Conservation (phyloP, 495 filamentous ascomycete species). For the Sporormia fimetaria region DNA sequence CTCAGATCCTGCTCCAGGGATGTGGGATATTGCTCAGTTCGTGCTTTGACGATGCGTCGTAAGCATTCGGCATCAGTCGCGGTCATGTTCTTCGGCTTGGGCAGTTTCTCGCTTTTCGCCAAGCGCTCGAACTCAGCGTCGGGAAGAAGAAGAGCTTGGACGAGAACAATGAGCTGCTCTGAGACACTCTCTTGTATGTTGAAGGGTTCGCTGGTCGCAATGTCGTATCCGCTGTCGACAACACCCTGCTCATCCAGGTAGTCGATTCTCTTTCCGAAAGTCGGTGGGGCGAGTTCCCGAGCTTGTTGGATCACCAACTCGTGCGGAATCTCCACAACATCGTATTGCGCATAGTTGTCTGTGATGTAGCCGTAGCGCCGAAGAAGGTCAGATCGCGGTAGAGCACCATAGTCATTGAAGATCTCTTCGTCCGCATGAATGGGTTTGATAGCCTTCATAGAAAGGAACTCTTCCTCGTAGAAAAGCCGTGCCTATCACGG, state of each 20-base stretch:
- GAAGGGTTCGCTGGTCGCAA: conserved; percentile 33
- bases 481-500: conserved; percentile 50
- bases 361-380: conserved; percentile 86
- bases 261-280: conserved; percentile 29
- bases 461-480: conserved; percentile 52
- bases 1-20: conserved; percentile 49
- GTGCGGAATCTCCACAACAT: conserved; percentile 69
- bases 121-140: conserved; percentile 24
- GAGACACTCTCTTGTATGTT: conserved; percentile 30
- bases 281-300: not conserved
- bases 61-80: conserved; percentile 34
- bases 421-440: conserved; percentile 68
- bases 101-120: conserved; percentile 40
- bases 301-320: conserved; percentile 39
- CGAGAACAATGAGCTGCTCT: conserved; percentile 39
- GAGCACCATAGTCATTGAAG: conserved; percentile 82
- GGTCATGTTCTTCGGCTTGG: conserved; percentile 38
- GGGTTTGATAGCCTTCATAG: conserved; percentile 53
- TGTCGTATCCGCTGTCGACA: conserved; percentile 46
- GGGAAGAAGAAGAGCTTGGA: conserved; percentile 38
- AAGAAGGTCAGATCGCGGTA: conserved; percentile 71
- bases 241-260: conserved; percentile 42
- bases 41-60: conserved; percentile 25
- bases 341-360: conserved; percentile 57
- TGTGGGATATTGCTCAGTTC: conserved; percentile 48